phyloP scores from a whole-genome alignment of 306 rosid species.

The Trifolium fragiferum region DNA sequence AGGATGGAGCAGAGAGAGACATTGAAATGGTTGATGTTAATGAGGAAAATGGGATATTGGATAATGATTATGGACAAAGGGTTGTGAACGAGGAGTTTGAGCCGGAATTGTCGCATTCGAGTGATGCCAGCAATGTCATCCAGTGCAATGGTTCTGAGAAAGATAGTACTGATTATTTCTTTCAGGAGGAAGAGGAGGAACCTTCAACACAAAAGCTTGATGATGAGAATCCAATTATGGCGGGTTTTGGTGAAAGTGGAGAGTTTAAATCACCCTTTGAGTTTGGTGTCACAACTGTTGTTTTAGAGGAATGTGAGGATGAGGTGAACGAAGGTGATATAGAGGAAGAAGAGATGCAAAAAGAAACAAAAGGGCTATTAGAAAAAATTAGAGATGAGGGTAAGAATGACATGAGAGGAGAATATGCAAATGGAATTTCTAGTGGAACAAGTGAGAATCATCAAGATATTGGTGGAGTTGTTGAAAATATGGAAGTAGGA shows the following conservation, averaged over 20 bases:
- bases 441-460: slow-evolving; percentile 20
- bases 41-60: neutral
- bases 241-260: slow-evolving; percentile 20
- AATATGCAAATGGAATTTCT: slow-evolving; percentile 11
- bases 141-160: slow-evolving; percentile 24
- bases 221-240: slow-evolving; percentile 16
- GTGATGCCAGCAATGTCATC: neutral
- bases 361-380: slow-evolving; percentile 53
- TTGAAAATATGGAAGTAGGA: slow-evolving; percentile 24
- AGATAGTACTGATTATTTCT: slow-evolving; percentile 9
- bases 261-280: slow-evolving; percentile 37
- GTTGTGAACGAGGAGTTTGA: neutral
- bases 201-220: neutral
- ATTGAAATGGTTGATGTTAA: slow-evolving; percentile 39
- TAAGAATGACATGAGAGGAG: slow-evolving; percentile 36
- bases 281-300: slow-evolving; percentile 33
- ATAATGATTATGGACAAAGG: neutral
- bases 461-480: slow-evolving; percentile 1
- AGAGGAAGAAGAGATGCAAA: slow-evolving; percentile 46
- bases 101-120: neutral
- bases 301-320: slow-evolving; percentile 44
- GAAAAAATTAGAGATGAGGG: slow-evolving; percentile 65
- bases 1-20: slow-evolving; percentile 35
- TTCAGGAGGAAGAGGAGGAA: slow-evolving; percentile 4
- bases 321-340: slow-evolving; percentile 42